phyloP scores from a whole-genome alignment of 352 stramenopile genomes.

The Phytopythium oedochilum region DNA sequence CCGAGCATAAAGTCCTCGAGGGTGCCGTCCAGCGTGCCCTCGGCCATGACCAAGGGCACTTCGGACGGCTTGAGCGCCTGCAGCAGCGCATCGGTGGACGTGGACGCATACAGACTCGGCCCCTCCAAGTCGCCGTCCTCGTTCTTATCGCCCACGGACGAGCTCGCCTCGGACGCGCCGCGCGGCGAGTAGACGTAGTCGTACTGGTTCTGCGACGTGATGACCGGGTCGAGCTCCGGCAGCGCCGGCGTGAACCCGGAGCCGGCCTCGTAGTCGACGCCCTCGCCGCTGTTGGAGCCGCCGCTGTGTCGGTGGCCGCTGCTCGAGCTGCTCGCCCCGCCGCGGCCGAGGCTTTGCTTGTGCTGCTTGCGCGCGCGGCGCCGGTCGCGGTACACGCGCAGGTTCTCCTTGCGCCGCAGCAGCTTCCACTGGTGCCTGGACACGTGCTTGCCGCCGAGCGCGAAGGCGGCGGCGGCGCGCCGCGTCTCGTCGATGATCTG shows the following conservation, averaged over 20 bases:
- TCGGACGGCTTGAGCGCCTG: slow-evolving; percentile 7
- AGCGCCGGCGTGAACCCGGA: slow-evolving; percentile 6
- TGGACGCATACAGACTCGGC: background rate
- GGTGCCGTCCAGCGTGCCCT: slow-evolving; percentile 4
- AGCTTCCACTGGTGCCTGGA: slow-evolving; percentile 25
- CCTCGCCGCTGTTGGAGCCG: background rate
- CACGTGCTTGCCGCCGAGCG: slow-evolving; percentile 3
- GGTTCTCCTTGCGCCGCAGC: slow-evolving; percentile 20
- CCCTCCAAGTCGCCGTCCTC: background rate
- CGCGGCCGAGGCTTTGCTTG: background rate
- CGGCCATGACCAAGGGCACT: slow-evolving; percentile 5
- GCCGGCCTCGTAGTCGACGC: slow-evolving; percentile 4
- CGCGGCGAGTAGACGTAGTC: slow-evolving; percentile 5
- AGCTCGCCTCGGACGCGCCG: slow-evolving; percentile 1
- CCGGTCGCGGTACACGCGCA: slow-evolving; percentile 31
- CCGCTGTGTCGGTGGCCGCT: background rate
- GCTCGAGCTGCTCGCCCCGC: background rate
- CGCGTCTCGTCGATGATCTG: slow-evolving; percentile 7
- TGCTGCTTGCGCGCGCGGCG: slow-evolving; percentile 2
- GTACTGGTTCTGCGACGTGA: slow-evolving; percentile 7
- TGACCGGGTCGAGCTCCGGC: slow-evolving; percentile 8
- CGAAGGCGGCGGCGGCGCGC: slow-evolving; percentile 1
- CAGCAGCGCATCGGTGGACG: slow-evolving; percentile 1
- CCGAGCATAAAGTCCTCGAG: slow-evolving; percentile 11
- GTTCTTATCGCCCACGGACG: background rate